A percentile compares a stretch with the other conserved stretches of the same genome.
These are phyloP conservation scores for Eucalyptus pumila DNA, from an alignment of 345 rosid species.

Conservation along the genomic window DNA sequence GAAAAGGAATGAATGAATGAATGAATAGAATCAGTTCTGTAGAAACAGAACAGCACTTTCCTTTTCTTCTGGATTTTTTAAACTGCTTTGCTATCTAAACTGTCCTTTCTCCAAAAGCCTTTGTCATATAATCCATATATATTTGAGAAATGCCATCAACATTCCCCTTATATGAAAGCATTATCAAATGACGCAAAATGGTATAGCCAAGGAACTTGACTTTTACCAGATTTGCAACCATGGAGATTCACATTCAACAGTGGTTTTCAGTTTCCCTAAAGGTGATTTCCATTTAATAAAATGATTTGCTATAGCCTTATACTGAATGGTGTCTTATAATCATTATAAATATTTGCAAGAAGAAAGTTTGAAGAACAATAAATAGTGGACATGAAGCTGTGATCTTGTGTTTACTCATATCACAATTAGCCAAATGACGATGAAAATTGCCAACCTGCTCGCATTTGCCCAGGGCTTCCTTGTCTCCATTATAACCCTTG, in stretches of 20 bases:
- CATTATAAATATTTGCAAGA: background rate
- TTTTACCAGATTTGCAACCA: background rate
- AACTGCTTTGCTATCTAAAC: background rate
- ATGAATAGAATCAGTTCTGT: background rate
- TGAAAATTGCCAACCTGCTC: conserved; percentile 44
- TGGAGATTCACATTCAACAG: background rate
- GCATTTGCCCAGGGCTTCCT: conserved; percentile 83
- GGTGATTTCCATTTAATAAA: background rate
- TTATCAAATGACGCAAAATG: background rate
- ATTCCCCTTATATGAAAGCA: background rate
- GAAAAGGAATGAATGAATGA: background rate
- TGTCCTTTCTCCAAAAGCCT: background rate
- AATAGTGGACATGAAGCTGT: background rate
- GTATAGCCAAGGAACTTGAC: background rate
- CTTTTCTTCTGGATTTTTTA: background rate
- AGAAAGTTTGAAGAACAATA: background rate
- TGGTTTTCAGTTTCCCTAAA: background rate
- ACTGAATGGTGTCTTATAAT: background rate
- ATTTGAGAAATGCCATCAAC: background rate
- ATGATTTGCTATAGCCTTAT: background rate
- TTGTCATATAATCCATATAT: background rate
- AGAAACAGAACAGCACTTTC: background rate
- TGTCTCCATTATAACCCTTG: conserved; percentile 79
- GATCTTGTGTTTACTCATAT: background rate
- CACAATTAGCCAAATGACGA: background rate